These are phyloP conservation scores for Bromus sterilis DNA, from an alignment of 176 grass and related monocot species.

Conservation along the genomic window DNA sequence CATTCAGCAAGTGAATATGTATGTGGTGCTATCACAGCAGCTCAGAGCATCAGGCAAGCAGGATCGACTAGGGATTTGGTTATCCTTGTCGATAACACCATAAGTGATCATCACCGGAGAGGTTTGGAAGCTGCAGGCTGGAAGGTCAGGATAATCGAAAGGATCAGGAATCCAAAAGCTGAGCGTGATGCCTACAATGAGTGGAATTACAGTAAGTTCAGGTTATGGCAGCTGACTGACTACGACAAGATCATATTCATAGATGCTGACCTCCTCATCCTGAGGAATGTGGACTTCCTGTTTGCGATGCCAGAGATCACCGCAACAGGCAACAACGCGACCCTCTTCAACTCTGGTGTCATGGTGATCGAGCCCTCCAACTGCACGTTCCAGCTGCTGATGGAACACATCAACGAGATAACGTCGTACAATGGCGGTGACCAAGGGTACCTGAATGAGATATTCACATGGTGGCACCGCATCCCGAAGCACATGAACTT, in stretches of 20 bases:
- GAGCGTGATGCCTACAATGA: conserved; percentile 77
- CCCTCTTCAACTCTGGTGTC: conserved; percentile 88
- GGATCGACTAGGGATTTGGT: conserved; percentile 80
- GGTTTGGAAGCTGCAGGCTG: conserved; percentile 74
- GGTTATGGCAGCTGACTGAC: conserved; percentile 91
- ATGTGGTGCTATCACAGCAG: conserved; percentile 77
- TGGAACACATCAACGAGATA: conserved; percentile 89
- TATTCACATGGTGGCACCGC: conserved; percentile 98
- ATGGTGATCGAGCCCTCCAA: conserved; percentile 92
- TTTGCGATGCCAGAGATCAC: conserved; percentile 81
- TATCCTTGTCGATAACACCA: conserved; percentile 74
- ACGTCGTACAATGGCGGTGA: conserved; percentile 87
- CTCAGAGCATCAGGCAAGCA: conserved; percentile 83
- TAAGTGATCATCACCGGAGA: conserved; percentile 48
- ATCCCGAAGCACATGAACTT: conserved; percentile 88
- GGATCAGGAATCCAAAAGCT: conserved; percentile 91
- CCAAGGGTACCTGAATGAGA: conserved; percentile 94
- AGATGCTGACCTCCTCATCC: conserved; percentile 87
- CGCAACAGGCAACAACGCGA: conserved; percentile 68
- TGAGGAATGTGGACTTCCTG: conserved; percentile 91
- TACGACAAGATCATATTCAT: conserved; percentile 98
- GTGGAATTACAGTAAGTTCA: conserved; percentile 98
- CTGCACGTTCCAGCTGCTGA: conserved; percentile 86
- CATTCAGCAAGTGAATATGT: conserved; percentile 83
- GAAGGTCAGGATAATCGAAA: conserved; percentile 66